Evolutionary conservation across 2,329 filamentous ascomycete species (phyloP), one percentile per base, ranked within the genome.

Genomic region (Fusarium sulawesiense): DNA sequence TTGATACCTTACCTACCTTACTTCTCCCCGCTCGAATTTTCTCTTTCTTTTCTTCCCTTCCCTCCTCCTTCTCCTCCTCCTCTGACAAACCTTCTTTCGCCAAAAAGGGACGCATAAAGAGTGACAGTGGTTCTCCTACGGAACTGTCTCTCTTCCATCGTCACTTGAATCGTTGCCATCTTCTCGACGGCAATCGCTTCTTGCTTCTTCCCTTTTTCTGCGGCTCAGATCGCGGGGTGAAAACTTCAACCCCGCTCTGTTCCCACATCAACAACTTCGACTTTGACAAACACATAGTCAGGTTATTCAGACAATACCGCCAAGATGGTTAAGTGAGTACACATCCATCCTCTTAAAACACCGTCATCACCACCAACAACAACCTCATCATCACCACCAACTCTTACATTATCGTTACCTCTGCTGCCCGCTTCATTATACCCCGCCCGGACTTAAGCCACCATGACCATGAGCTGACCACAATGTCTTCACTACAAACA

Each of bases 271-370:
- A 75, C 74, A 77, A 74, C 73, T 77, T 77, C 72, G 76, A 77
- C 66, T 77, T 79, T 79, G 59, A 75, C 60, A 70, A 66, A 74
- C 74, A 76, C 71, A 74, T 79, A 79, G 76, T 75, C 76, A 81
- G 78, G 80, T 82, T 77, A 79, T 76, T 77, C 73, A 77, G 81
- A 81, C 83, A 92, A 89, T 83, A 93, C 94, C 93, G 93, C 87
- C 92, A 98, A 94, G 84, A 99, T 99, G 96, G 96, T 99, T 84
- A 98, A 98, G 94, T 98, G 92, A 92, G 94, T 95, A 59, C 59
- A 37, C 62, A 53, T 58, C 42, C 51, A 61, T 58, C 29, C 42
- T 55, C 45, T 56, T 41, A 12, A 46, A 51, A 47, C 51, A 29
- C 18, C 27, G 29, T 42, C 41, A 54, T 50, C 32, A 32, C 23